Base-by-base conservation (phyloP, 495 filamentous ascomycete genomes). In the Tetracladium marchalianum region DNA sequence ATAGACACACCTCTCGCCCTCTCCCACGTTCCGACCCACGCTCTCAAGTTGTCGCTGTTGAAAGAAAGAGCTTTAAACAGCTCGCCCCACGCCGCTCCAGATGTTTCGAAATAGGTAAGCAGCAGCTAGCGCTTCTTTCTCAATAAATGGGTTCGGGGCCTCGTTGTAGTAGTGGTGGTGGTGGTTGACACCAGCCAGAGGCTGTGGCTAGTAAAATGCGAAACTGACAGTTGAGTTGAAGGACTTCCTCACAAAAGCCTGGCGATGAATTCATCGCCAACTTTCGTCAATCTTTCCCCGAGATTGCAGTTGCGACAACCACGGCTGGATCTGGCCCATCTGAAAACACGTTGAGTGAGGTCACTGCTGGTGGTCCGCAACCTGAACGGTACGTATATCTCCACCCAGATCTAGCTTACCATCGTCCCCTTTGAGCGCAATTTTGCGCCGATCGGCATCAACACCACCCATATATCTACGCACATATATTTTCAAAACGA, bases 211-310 rank as follows among this genome's bases (percentile, higher is more conserved):
- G 16, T 37, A 13, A 17, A 37, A 37, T 37, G 35, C n/a, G 35
- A 5, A 41, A 19, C 39, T 41, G 19, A 41, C 39, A 22, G 13
- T 38, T 44, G 19, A 42, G 45, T 19, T 51, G 35, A 59, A 93
- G 87, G 55, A 85, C 79, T 55, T 89, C 80, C 56, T 79, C 84
- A 37, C 88, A 89, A 65, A 95, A 94, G 70, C 89, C 89, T 35
- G 80, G 75, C 56, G 81, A 86, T 54, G 87, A 90, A 51, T 75
- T 95, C 54, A 80, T 90, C 69, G 81, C 75, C 59, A 79, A 76
- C 66, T 95, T 95, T 70, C 83, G 83, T 59, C 79, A 83, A 47
- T 78, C 72, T 46, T 94, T 90, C 55, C 78, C 84, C 44, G 75
- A 87, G 57, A 68, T 88, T 35, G 67, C 53, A n/a, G 55, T 56